Conservation (phyloP, 148 eudicot species). For the Fagopyrum esculentum region DNA sequence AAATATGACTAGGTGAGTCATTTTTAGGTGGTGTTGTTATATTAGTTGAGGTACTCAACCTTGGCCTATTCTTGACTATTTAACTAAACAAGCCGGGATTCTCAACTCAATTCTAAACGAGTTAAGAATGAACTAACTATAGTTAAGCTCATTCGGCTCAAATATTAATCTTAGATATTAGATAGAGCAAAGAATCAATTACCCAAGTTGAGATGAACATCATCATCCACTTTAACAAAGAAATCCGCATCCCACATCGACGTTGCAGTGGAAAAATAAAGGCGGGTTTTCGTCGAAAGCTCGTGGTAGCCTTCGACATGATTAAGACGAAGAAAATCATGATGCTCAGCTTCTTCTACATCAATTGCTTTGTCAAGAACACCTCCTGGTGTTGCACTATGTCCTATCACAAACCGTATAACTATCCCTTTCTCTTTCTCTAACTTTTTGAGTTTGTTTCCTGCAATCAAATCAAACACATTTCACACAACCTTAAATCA, state of each 20-base stretch:
- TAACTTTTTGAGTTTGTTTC: conserved; percentile 45
- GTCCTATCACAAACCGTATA: conserved; percentile 71
- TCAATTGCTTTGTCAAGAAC: conserved; percentile 62
- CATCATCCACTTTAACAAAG: conserved; percentile 87
- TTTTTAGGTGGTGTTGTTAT: too few relatives aligned
- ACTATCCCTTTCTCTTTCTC: conserved; percentile 80
- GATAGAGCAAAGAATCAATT: neutral
- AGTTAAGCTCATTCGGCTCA: too few relatives aligned
- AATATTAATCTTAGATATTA: neutral
- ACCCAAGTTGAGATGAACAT: conserved; percentile 87
- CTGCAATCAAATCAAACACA: conserved; percentile 20
- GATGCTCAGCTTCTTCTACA: conserved; percentile 46
- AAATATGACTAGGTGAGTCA: too few relatives aligned
- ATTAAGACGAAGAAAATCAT: conserved; percentile 59
- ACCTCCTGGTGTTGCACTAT: conserved; percentile 58
- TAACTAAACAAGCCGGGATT: too few relatives aligned
- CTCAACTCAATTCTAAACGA: too few relatives aligned
- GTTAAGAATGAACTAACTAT: too few relatives aligned
- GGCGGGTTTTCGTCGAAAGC: conserved; percentile 77
- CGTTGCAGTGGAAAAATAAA: conserved; percentile 63
- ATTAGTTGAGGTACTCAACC: too few relatives aligned
- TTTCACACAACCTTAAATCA: too few relatives aligned
- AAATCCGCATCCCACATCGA: conserved; percentile 81
- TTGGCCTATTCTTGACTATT: too few relatives aligned
- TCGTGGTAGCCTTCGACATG: conserved; percentile 90